Evolutionary conservation across 2,329 filamentous ascomycete genomes (phyloP).

Genomic region (Diaporthe velutina): DNA sequence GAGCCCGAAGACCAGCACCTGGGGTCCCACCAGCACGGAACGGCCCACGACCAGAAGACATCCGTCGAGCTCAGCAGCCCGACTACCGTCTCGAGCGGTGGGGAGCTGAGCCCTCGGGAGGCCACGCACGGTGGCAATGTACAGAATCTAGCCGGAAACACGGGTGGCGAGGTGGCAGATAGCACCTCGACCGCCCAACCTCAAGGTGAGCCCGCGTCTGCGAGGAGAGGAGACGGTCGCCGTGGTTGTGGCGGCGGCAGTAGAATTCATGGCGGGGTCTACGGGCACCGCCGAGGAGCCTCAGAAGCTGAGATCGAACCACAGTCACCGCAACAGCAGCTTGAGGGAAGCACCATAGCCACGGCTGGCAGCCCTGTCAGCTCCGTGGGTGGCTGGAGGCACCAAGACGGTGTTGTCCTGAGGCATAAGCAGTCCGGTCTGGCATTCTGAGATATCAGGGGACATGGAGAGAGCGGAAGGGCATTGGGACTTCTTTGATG

Average conservation of each 20-base stretch:
- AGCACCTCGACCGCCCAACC: slow-evolving; percentile 23
- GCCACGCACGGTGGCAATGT: background rate
- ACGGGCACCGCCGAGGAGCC: background rate
- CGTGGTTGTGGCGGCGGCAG: slow-evolving; percentile 5
- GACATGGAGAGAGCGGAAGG: background rate
- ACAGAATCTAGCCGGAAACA: background rate
- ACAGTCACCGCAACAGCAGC: slow-evolving; percentile 36
- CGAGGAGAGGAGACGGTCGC: slow-evolving; percentile 8
- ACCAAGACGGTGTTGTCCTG: slow-evolving; percentile 10
- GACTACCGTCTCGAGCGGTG: slow-evolving; percentile 12
- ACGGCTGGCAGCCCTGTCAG: slow-evolving; percentile 37
- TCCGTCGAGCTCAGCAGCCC: slow-evolving; percentile 27
- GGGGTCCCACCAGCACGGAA: slow-evolving; percentile 24
- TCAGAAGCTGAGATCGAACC: slow-evolving; percentile 31
- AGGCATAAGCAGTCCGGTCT: slow-evolving; percentile 20
- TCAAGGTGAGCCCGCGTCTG: slow-evolving; percentile 38
- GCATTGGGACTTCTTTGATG: background rate
- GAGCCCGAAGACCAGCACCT: slow-evolving; percentile 51
- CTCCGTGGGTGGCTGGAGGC: slow-evolving; percentile 36
- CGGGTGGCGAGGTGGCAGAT: slow-evolving; percentile 19
- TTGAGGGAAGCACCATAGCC: slow-evolving; percentile 35
- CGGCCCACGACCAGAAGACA: background rate
- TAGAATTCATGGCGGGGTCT: background rate
- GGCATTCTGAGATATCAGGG: background rate
- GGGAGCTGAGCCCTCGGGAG: slow-evolving; percentile 12